A percentile compares a stretch with the other conserved stretches of the same genome.
Evolutionary conservation across 2,329 filamentous ascomycete species (phyloP).

Genomic region (Cladophialophora bantiana): DNA sequence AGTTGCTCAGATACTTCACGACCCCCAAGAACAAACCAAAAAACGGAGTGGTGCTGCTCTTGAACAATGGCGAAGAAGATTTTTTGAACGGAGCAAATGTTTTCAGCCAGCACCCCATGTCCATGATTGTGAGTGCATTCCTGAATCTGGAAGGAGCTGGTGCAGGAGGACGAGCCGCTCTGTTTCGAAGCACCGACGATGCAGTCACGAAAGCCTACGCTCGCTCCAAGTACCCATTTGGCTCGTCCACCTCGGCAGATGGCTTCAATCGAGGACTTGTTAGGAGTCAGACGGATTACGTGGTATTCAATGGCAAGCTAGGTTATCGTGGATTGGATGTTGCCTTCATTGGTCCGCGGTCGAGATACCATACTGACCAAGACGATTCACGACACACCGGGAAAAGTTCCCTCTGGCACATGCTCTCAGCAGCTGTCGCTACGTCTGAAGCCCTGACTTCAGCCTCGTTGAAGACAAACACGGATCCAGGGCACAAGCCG

Average conservation of each 20-base stretch:
- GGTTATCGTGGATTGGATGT: constrained; percentile 89
- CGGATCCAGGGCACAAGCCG: constrained; percentile 28
- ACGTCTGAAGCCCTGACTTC: constrained; percentile 76
- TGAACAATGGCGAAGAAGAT: constrained; percentile 98
- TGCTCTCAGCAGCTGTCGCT: constrained; percentile 83
- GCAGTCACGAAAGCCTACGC: constrained; percentile 83
- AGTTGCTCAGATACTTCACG: constrained; percentile 87
- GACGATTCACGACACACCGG: constrained; percentile 81
- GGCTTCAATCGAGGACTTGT: constrained; percentile 82
- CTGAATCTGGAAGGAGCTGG: constrained; percentile 95
- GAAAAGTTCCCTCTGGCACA: constrained; percentile 80
- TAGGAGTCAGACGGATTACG: constrained; percentile 87
- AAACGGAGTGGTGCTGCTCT: constrained; percentile 79
- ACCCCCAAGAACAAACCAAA: constrained; percentile 73
- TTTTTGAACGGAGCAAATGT: constrained; percentile 85
- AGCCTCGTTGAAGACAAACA: constrained; percentile 55
- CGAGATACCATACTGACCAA: constrained; percentile 88
- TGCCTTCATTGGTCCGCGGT: constrained; percentile 85
- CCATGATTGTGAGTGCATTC: constrained; percentile 83
- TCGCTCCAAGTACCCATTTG: constrained; percentile 76
- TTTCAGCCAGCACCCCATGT: constrained; percentile 82
- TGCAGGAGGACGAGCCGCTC: constrained; percentile 82
- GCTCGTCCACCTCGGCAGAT: constrained; percentile 80
- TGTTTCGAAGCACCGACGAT: constrained; percentile 87
- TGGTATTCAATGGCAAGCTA: constrained; percentile 76